These are phyloP conservation scores for Trifolium repens DNA, from an alignment of 306 rosid species.

Conservation along the genomic window DNA sequence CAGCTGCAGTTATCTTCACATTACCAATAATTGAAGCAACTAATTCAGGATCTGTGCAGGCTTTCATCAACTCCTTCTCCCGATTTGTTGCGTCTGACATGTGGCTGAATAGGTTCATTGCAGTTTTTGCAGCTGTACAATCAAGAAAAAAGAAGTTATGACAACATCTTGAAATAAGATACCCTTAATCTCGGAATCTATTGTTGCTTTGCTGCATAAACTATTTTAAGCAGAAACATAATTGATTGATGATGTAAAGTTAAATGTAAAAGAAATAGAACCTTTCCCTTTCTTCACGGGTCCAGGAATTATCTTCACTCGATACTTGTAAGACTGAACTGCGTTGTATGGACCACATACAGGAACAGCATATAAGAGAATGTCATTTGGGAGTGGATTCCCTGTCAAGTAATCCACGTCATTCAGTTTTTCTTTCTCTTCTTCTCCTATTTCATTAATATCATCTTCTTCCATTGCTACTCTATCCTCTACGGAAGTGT, in stretches of 20 bases:
- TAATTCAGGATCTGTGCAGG: conserved; percentile 93
- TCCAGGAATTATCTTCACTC: conserved; percentile 95
- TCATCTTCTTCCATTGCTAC: conserved; percentile 93
- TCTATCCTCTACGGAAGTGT: conserved; percentile 62
- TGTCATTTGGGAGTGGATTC: conserved; percentile 83
- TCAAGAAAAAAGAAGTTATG: not conserved
- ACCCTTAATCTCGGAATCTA: not conserved
- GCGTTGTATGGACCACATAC: conserved; percentile 93
- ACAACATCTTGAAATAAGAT: conserved; percentile 24
- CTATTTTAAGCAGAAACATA: conserved; percentile 24
- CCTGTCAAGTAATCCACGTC: conserved; percentile 99
- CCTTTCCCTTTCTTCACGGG: conserved; percentile 93
- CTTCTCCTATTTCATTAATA: conserved; percentile 95
- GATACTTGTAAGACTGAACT: conserved; percentile 85
- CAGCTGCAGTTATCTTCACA: conserved; percentile 83
- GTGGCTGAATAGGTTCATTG: conserved; percentile 94
- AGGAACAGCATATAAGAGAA: conserved; percentile 88
- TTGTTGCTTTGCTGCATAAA: not conserved
- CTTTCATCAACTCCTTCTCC: conserved; percentile 96
- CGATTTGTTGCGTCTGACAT: conserved; percentile 79
- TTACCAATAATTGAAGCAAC: conserved; percentile 87
- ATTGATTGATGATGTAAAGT: conserved; percentile 10
- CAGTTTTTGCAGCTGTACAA: conserved; percentile 81
- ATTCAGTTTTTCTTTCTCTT: conserved; percentile 81
- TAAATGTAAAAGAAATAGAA: conserved; percentile 27